Evolutionary conservation across 371 early-diverging fungal genomes (phyloP).

Genomic region (Rhizopus microsporus): DNA sequence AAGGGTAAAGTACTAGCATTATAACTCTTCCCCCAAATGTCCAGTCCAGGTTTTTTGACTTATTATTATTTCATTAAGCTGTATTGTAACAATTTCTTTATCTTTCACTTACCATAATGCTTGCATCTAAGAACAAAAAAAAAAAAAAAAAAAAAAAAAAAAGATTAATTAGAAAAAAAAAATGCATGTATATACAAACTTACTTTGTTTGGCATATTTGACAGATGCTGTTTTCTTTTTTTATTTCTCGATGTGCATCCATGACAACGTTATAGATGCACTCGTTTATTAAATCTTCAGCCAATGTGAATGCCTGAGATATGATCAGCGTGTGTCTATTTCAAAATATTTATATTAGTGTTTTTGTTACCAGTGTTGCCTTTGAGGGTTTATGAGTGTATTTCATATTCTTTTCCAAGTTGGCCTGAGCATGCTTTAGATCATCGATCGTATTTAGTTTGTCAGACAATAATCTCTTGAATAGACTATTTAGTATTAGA

Average conservation of each 20-base stretch:
- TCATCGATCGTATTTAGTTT: constrained; percentile 42
- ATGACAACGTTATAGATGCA: constrained; percentile 66
- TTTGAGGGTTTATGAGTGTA: constrained; percentile 20
- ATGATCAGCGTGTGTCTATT: too few species aligned
- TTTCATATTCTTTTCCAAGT: constrained; percentile 31
- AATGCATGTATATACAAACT: constrained; percentile 4
- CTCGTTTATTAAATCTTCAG: constrained; percentile 66
- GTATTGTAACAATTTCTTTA: background rate
- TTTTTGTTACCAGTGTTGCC: constrained; percentile 30
- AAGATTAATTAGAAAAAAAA: background rate
- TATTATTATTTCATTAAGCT: background rate
- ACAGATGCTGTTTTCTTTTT: constrained; percentile 56
- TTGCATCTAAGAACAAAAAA: constrained; percentile 21
- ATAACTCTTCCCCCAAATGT: constrained; percentile 74
- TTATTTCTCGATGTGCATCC: constrained; percentile 67
- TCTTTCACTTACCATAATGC: constrained; percentile 31
- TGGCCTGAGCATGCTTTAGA: constrained; percentile 37
- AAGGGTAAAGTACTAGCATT: constrained; percentile 58
- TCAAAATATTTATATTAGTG: background rate
- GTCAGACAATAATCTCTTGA: constrained; percentile 39
- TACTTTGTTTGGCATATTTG: constrained; percentile 74
- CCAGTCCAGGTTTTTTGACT: constrained; percentile 60
- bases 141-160: too few species aligned
- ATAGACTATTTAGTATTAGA: constrained; percentile 24
- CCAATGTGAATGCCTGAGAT: constrained; percentile 42